A percentile compares a stretch with the other conserved stretches of the same genome.
Conservation (phyloP, 768 basidiomycete species). For the Crucibulum laeve region DNA sequence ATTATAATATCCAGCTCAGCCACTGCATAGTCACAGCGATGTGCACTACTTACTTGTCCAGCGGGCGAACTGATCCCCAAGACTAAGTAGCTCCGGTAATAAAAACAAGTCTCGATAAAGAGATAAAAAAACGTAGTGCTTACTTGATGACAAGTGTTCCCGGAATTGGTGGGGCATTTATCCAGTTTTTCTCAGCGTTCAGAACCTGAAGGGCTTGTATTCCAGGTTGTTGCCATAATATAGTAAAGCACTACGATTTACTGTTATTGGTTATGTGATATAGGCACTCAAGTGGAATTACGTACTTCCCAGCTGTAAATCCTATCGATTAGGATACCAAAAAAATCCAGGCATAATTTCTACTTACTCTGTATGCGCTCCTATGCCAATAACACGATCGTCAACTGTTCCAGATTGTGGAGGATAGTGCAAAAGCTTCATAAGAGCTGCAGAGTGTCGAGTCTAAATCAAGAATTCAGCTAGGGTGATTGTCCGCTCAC, state of each 20-base stretch:
- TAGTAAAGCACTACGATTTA: slow-evolving; percentile 76
- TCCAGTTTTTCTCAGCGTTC: slow-evolving; percentile 75
- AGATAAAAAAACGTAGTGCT: slow-evolving; percentile 10
- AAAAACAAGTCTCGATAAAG: neutral
- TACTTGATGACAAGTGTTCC: slow-evolving; percentile 90
- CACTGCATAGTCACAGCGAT: neutral
- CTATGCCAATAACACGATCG: slow-evolving; percentile 74
- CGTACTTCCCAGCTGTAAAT: slow-evolving; percentile 42
- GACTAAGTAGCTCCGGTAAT: slow-evolving; percentile 26
- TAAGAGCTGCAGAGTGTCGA: slow-evolving; percentile 72
- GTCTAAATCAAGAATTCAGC: slow-evolving; percentile 39
- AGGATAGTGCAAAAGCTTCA: slow-evolving; percentile 80
- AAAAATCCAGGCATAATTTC: neutral
- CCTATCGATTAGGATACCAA: neutral
- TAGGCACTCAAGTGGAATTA: neutral
- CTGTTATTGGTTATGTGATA: neutral
- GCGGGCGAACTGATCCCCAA: slow-evolving; percentile 84
- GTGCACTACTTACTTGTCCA: slow-evolving; percentile 69
- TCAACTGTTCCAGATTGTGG: slow-evolving; percentile 59
- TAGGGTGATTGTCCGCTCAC: neutral
- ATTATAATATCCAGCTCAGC: too few species aligned
- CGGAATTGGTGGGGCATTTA: slow-evolving; percentile 71
- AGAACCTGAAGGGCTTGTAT: slow-evolving; percentile 79
- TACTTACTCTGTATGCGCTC: slow-evolving; percentile 73
- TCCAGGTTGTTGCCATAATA: slow-evolving; percentile 75